These are phyloP conservation scores for Calcarisporium arbuscula DNA, from an alignment of 2,329 filamentous ascomycete species.

Conservation along the genomic window DNA sequence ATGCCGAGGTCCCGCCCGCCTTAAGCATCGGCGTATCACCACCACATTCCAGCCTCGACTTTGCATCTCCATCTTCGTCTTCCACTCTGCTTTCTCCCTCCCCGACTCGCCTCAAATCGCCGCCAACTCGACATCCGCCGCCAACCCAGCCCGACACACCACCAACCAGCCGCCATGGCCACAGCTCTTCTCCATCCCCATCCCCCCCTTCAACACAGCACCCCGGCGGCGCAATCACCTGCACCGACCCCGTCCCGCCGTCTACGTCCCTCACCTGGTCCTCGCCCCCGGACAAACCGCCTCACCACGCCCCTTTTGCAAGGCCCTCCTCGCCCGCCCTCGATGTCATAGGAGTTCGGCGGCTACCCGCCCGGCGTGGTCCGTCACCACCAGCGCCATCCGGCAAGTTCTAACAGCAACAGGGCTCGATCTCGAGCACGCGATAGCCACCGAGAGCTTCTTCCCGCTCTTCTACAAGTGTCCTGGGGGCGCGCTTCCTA, in stretches of 20 bases:
- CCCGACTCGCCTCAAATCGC: background rate
- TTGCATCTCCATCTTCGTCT: background rate
- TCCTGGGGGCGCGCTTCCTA: constrained; percentile 55
- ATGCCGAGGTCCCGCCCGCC: background rate
- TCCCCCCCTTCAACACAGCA: constrained; percentile 42
- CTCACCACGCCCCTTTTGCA: constrained; percentile 63
- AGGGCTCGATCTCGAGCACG: constrained; percentile 70
- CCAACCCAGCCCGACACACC: background rate
- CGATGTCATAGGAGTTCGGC: constrained; percentile 65
- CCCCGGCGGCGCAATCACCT: constrained; percentile 52
- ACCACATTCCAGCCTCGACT: no score
- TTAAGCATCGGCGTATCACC: no score
- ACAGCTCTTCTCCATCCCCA: constrained; percentile 38
- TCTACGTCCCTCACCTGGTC: constrained; percentile 70
- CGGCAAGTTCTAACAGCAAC: constrained; percentile 80
- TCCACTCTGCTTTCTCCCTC: background rate
- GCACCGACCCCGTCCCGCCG: constrained; percentile 52
- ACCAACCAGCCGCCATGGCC: constrained; percentile 9
- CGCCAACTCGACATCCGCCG: background rate
- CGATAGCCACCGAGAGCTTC: constrained; percentile 54
- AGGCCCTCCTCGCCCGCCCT: constrained; percentile 63
- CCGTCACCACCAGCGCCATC: constrained; percentile 68
- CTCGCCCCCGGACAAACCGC: constrained; percentile 69
- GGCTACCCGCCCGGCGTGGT: constrained; percentile 63
- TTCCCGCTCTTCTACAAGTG: constrained; percentile 57